Evolutionary conservation across 139 green algal species (phyloP).

Genomic region (Coelastrella sp.): DNA sequence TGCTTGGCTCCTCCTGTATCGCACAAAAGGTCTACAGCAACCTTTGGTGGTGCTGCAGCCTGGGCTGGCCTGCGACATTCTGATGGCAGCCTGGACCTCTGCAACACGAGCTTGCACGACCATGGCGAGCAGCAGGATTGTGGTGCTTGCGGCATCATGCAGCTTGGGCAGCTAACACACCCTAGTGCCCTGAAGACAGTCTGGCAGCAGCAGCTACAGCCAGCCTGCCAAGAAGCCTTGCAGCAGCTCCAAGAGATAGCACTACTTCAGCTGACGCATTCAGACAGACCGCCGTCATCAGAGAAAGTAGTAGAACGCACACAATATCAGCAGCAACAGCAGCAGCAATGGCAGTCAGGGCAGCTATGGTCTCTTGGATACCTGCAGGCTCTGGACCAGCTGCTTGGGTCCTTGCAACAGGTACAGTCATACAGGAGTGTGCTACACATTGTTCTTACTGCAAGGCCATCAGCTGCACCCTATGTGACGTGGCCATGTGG

Average conservation of each 20-base stretch:
- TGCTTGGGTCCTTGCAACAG: slow-evolving; percentile 20
- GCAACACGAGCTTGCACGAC: too few species aligned
- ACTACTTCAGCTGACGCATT: neutral
- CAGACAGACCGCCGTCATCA: neutral
- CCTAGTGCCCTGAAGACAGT: neutral
- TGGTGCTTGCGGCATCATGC: neutral
- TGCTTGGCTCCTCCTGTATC: too few species aligned
- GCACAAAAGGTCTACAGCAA: too few species aligned
- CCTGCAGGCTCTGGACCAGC: slow-evolving; percentile 16
- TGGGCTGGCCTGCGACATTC: too few species aligned
- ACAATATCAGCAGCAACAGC: neutral
- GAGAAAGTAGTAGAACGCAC: neutral
- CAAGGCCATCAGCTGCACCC: too few species aligned
- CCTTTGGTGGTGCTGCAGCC: too few species aligned
- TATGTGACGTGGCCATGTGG: too few species aligned
- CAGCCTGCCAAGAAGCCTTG: slow-evolving; percentile 11
- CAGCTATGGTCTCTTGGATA: neutral
- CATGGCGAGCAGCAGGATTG: too few species aligned
- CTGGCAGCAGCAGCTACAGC: slow-evolving; percentile 18
- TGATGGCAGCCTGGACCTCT: too few species aligned
- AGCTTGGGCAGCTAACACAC: slow-evolving; percentile 4
- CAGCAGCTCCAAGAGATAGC: neutral
- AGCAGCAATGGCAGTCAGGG: neutral
- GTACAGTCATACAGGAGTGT: neutral
- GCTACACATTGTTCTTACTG: neutral